phyloP scores from a whole-genome alignment of 495 filamentous ascomycete species.

The Terfezia boudieri region DNA sequence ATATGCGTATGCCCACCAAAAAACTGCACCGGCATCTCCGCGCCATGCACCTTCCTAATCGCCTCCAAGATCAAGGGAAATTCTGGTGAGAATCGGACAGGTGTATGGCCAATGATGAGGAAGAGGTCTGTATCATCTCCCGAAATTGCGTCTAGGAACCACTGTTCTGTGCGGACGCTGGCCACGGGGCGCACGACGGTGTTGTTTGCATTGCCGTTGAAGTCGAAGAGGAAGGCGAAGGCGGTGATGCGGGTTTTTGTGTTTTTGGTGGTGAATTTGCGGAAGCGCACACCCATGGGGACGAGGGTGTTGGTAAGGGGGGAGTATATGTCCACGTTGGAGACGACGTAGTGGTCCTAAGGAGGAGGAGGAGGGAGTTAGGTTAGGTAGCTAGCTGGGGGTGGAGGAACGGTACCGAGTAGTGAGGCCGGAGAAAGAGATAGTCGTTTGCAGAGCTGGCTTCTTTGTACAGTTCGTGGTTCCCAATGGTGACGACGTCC shows the following conservation, averaged over 20 bases:
- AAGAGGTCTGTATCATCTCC: slow-evolving; percentile 70
- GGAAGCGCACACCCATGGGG: slow-evolving; percentile 60
- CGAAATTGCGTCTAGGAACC: slow-evolving; percentile 73
- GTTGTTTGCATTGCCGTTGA: slow-evolving; percentile 70
- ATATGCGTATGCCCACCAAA: slow-evolving; percentile 86
- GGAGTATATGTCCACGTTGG: slow-evolving; percentile 76
- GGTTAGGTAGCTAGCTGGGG: slow-evolving; percentile 11
- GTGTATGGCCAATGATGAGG: slow-evolving; percentile 69
- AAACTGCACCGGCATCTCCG: slow-evolving; percentile 63
- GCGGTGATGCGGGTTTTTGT: slow-evolving; percentile 62
- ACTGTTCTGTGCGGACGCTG: slow-evolving; percentile 55
- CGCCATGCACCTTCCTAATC: slow-evolving; percentile 54
- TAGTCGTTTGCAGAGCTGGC: slow-evolving; percentile 59
- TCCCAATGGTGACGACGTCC: slow-evolving; percentile 72
- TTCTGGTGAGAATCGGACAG: slow-evolving; percentile 47
- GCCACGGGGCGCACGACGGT: slow-evolving; percentile 55
- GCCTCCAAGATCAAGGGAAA: slow-evolving; percentile 52
- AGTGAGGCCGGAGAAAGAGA: slow-evolving; percentile 53
- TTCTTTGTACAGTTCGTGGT: slow-evolving; percentile 81
- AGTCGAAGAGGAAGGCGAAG: slow-evolving; percentile 89
- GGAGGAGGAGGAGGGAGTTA: slow-evolving; percentile 6
- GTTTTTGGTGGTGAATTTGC: slow-evolving; percentile 75
- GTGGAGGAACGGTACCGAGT: slow-evolving; percentile 11
- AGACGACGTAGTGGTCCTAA: slow-evolving; percentile 44
- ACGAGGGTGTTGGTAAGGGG: slow-evolving; percentile 42